Base-by-base conservation (phyloP, 225 moss, liverwort and hornwort species). In the Anthoceros angustus region DNA sequence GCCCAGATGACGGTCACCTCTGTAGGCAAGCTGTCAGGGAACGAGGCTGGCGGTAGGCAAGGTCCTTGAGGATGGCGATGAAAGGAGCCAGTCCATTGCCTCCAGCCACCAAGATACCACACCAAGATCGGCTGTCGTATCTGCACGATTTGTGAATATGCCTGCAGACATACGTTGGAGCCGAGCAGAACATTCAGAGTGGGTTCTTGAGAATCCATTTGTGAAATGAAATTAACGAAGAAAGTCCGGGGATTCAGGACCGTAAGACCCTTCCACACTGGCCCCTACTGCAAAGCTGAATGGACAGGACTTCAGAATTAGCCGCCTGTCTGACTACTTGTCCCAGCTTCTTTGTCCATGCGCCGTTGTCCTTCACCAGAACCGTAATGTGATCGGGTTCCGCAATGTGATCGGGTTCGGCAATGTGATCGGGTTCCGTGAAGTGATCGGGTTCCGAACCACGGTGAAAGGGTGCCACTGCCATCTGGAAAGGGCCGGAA, bases 31-130 rank as follows among this genome's bases (percentile, higher is more conserved):
- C 20, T 11, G 49, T 20, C 49, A 3, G 16, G 16, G 16, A 3
- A 11, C 49, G 5, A 14, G 4, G 5, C 14, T 50, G 49, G 6
- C 49, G 5, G 49, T 50, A 20, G 5, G 3, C 4, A 3, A 50
- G 10, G 49, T 50, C 49, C 49, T 50, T 50, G 49, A 50, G 49
- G 49, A 50, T 50, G 49, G 49, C 15, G 7, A 50, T 50, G 49
- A 50, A 50, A 20, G 49, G 49, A 5, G 49, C 49, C 5, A 50
- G 5, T 5, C 49, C 49, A 16, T 20, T 50, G 8, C 49, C 49
- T 8, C 49, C 49, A 16, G 49, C 49, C 49, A 50, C 49, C 49
- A 50, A 16, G 49, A 50, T 50, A n/a, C n/a, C n/a, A n/a, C n/a
- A n/a, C n/a, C n/a, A n/a, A n/a, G n/a, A n/a, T 5, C 15, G 10